Percentiles rank a stretch among this genome's conserved stretches.
Conservation (phyloP, 495 filamentous ascomycete genomes). For the Astrothelium macrocarpum region DNA sequence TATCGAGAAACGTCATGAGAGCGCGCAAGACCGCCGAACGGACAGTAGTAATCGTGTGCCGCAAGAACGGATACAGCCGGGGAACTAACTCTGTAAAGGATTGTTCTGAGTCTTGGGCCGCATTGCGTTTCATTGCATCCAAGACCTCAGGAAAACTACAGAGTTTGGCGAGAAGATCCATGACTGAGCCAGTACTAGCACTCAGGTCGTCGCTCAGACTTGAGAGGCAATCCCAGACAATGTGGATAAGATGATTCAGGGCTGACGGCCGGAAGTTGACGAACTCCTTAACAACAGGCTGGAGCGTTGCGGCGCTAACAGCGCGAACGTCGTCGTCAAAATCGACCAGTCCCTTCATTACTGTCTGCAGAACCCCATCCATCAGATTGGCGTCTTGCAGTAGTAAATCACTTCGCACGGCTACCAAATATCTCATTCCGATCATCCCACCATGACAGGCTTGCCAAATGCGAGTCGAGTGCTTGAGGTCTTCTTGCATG, state of each 20-base stretch:
- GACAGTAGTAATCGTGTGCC: constrained; percentile 93
- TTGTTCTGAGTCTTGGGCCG: constrained; percentile 66
- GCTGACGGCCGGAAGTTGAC: constrained; percentile 69
- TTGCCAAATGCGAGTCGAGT: constrained; percentile 66
- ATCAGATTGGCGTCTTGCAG: constrained; percentile 73
- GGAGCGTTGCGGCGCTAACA: constrained; percentile 90
- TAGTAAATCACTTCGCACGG: constrained; percentile 84
- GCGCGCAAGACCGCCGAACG: constrained; percentile 87
- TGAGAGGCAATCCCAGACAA: constrained; percentile 95
- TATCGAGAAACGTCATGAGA: constrained; percentile 80
- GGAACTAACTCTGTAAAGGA: constrained; percentile 90
- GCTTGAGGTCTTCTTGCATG: constrained; percentile 72
- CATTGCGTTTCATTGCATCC: constrained; percentile 87
- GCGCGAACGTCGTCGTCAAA: constrained; percentile 91
- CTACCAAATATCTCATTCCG: constrained; percentile 85
- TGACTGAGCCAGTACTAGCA: constrained; percentile 92
- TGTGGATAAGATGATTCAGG: constrained; percentile 72
- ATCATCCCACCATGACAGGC: constrained; percentile 98
- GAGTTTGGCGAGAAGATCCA: constrained; percentile 92
- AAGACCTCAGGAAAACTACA: constrained; percentile 91
- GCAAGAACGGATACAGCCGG: constrained; percentile 87
- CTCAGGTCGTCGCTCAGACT: constrained; percentile 92
- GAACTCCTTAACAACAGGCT: constrained; percentile 90
- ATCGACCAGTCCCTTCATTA: constrained; percentile 90
- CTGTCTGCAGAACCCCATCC: constrained; percentile 82